Evolutionary conservation across 1,139 yeast species (phyloP), one percentile per base, ranked within the genome.

Genomic region (Geotrichum phurueaensis): DNA sequence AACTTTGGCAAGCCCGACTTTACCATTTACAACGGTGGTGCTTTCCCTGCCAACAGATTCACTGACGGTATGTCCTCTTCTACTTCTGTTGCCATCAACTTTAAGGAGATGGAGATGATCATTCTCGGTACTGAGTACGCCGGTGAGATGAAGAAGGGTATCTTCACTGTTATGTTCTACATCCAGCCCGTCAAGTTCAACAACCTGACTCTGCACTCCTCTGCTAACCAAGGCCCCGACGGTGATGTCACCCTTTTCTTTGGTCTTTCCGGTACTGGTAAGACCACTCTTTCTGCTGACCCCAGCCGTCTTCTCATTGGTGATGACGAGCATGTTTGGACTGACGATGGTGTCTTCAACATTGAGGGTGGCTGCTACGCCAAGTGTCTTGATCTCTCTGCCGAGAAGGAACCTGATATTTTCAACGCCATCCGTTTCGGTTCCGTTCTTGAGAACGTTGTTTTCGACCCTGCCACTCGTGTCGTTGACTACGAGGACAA

Each of bases 361-460:
- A 92, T 94, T 73, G 99, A 94, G 81, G 99, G 99, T 78, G 99
- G 99, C 67, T 94, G 99, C 81, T 94, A 94, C 81, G 98, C 98
- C 73, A 94, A 94, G 79, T 92, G 98, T 80, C 81, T 94, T 69
- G 97, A 91, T 72, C 82, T 94, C 68, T 81, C 92, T 62, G 87
- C 81, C 66, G 97, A 90, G 79, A 92, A 88, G 79, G 99, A 94
- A 80, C 99, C 99, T 61, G 99, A 94, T 79, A 94, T 94, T 75
- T 94, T 85, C 84, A 85, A 90, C 78, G 95, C 99, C 58, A 89
- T 94, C 77, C 87, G 83, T 76, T 94, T 90, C 71, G 99, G 99
- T 71, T 82, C 98, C 51, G 92, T 94, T 58, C 82, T 94, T 71
- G 99, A 94, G 80, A 94, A 94, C 73, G 96, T 91, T 67, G 90